Evolutionary conservation across 164 flowering plant genomes (phyloP).

Genomic region (Dillenia suffruticosa): DNA sequence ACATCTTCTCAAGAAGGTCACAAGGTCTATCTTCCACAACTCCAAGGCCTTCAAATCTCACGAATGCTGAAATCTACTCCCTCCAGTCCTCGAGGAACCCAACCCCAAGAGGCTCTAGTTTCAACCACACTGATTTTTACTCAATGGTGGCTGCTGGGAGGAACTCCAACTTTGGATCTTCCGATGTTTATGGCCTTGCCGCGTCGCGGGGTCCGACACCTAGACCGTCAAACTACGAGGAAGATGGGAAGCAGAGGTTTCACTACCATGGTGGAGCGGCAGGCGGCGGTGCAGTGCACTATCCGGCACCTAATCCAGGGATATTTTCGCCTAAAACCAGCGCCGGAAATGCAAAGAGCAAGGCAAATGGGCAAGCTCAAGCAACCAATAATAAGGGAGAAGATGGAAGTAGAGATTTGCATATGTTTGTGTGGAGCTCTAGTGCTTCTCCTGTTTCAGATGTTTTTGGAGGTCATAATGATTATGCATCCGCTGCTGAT

Average conservation of each 20-base stretch:
- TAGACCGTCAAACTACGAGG: slow-evolving; percentile 77
- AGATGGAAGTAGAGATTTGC: slow-evolving; percentile 68
- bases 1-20: slow-evolving; percentile 69
- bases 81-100: slow-evolving; percentile 76
- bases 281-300: slow-evolving; percentile 23
- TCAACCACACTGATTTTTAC: slow-evolving; percentile 81
- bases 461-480: slow-evolving; percentile 72
- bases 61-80: slow-evolving; percentile 84
- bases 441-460: slow-evolving; percentile 98
- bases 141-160: slow-evolving; percentile 69
- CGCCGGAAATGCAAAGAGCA: slow-evolving; percentile 21
- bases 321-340: slow-evolving; percentile 59
- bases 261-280: slow-evolving; percentile 15
- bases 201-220: slow-evolving; percentile 72
- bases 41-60: slow-evolving; percentile 74
- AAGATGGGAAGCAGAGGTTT: slow-evolving; percentile 42
- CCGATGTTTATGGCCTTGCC: slow-evolving; percentile 44
- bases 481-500: slow-evolving; percentile 29
- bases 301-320: slow-evolving; percentile 84
- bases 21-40: slow-evolving; percentile 58
- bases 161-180: slow-evolving; percentile 57
- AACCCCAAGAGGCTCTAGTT: slow-evolving; percentile 81
- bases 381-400: slow-evolving; percentile 17
- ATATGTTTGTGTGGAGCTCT: slow-evolving; percentile 99
- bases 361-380: slow-evolving; percentile 39